Conservation (phyloP, 2,329 filamentous ascomycete genomes). For the Leptographium wingfieldii region DNA sequence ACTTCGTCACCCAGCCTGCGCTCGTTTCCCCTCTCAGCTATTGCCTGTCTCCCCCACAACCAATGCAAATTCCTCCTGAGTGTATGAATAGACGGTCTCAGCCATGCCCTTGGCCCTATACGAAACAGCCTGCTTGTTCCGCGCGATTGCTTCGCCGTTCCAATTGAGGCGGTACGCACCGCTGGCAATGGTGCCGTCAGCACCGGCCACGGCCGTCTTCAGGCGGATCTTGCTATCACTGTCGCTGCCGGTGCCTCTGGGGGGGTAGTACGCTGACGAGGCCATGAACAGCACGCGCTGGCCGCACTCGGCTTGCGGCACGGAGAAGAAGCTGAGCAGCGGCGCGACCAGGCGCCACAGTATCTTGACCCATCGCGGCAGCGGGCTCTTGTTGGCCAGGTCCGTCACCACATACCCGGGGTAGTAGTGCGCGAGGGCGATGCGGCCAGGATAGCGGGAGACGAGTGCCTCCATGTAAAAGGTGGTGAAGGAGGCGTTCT, state of each 20-base stretch:
- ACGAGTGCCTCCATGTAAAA: conserved; percentile 5
- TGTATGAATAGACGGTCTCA: conserved; percentile 4
- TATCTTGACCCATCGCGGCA: not conserved
- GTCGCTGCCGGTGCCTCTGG: not conserved
- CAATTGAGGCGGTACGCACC: conserved; percentile 6
- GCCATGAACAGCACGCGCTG: conserved; percentile 2
- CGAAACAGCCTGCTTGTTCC: not conserved
- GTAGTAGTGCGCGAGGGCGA: conserved; percentile 8
- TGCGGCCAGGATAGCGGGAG: not conserved
- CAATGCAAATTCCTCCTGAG: conserved; percentile 1
- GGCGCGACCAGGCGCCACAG: not conserved
- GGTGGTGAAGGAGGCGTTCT: not conserved
- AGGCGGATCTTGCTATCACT: not conserved
- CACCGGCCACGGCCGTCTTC: not conserved
- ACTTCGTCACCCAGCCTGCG: not conserved
- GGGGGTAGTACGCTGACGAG: not conserved
- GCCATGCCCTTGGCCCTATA: not conserved
- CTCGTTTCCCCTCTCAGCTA: not conserved
- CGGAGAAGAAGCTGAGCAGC: not conserved
- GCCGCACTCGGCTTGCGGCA: conserved; percentile 2
- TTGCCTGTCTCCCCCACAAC: not conserved
- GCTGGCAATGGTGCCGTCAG: conserved; percentile 1
- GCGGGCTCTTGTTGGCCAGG: not conserved
- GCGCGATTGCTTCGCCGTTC: not conserved
- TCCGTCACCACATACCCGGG: conserved; percentile 5